Conservation (phyloP, 768 basidiomycete species). For the Suillus luteus region DNA sequence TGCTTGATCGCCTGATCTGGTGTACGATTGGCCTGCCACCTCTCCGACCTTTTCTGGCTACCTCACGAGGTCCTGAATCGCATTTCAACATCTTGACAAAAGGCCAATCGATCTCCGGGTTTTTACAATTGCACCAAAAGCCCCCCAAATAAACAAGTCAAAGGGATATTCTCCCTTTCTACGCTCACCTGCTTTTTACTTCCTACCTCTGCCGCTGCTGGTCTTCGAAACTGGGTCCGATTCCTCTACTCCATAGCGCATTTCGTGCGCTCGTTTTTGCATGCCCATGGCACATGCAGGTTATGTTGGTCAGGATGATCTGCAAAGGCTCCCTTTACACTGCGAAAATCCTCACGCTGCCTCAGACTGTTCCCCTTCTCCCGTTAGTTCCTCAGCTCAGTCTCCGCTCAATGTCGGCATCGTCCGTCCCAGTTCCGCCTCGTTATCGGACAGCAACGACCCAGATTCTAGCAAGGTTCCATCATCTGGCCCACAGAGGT, state of each 20-base stretch:
- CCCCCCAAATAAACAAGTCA: conserved; percentile 6
- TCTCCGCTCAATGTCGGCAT: conserved; percentile 33
- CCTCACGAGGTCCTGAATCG: not conserved
- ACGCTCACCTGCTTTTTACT: conserved; percentile 3
- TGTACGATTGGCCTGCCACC: conserved; percentile 4
- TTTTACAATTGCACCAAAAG: conserved; percentile 4
- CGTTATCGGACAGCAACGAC: conserved; percentile 32
- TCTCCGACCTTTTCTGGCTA: conserved; percentile 7
- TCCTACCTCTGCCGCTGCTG: conserved; percentile 6
- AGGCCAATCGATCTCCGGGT: conserved; percentile 3
- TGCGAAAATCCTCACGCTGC: conserved; percentile 26
- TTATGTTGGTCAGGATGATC: conserved; percentile 22
- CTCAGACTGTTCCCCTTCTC: conserved; percentile 25
- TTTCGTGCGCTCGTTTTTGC: not conserved
- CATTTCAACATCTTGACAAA: conserved; percentile 2
- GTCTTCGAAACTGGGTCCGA: not conserved
- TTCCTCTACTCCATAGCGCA: not conserved
- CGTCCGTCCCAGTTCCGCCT: conserved; percentile 25
- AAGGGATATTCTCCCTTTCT: conserved; percentile 3
- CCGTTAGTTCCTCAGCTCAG: conserved; percentile 30
- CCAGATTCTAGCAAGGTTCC: conserved; percentile 33
- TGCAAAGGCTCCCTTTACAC: conserved; percentile 25
- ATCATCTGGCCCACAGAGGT: conserved; percentile 38
- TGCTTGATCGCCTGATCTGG: conserved; percentile 1
- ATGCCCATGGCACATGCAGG: conserved; percentile 27